These are phyloP conservation scores for Trypanosoma caninum DNA, from an alignment of 208 protist species.

Conservation along the genomic window DNA sequence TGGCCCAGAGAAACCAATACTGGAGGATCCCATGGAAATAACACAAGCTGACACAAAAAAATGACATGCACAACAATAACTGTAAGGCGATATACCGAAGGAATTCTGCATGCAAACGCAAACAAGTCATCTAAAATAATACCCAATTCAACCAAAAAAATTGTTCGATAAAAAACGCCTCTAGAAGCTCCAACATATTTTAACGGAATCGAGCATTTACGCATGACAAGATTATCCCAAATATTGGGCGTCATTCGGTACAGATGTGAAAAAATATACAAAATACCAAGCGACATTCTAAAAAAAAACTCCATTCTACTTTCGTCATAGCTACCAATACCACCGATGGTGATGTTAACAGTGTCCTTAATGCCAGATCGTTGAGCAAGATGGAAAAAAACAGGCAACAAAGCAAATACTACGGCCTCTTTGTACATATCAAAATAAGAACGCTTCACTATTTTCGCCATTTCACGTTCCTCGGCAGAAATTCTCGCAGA, in stretches of 20 bases:
- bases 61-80: slow-evolving; percentile 56
- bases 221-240: slow-evolving; percentile 71
- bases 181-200: slow-evolving; percentile 32
- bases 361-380: no score
- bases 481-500: slow-evolving; percentile 40
- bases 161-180: slow-evolving; percentile 20
- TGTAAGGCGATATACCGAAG: slow-evolving; percentile 50
- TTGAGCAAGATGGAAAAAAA: slow-evolving; percentile 26
- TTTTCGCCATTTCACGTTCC: slow-evolving; percentile 28
- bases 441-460: slow-evolving; percentile 53
- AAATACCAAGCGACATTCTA: slow-evolving; percentile 42
- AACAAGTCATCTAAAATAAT: slow-evolving; percentile 81
- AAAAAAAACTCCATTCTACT: slow-evolving; percentile 38
- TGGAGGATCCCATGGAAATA: slow-evolving; percentile 67
- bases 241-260: slow-evolving; percentile 74
- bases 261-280: slow-evolving; percentile 72
- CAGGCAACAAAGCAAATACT: slow-evolving; percentile 26
- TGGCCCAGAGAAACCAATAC: slow-evolving; percentile 13
- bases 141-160: slow-evolving; percentile 46
- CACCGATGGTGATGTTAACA: no score
- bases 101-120: slow-evolving; percentile 76
- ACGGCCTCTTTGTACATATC: slow-evolving; percentile 54
- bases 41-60: slow-evolving; percentile 55
- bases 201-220: slow-evolving; percentile 65
- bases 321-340: not conserved